Percentiles rank a stretch among this genome's conserved stretches.
These are phyloP conservation scores for Camellia japonica DNA, from an alignment of 148 eudicot genomes.

Conservation along the genomic window DNA sequence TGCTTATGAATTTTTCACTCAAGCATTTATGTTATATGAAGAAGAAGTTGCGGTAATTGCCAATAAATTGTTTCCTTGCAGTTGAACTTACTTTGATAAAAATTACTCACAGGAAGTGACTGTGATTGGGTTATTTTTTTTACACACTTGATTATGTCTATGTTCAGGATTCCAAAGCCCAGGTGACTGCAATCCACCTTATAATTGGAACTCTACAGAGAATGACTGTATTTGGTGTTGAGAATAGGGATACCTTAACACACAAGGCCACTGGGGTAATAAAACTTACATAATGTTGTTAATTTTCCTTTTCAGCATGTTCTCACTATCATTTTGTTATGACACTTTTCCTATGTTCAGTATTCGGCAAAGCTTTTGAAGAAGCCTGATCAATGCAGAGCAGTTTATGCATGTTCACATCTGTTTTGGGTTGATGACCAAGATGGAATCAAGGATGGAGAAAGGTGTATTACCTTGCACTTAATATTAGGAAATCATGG, in stretches of 20 bases:
- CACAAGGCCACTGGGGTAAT: conserved; percentile 99
- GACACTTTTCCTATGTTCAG: conserved; percentile 37
- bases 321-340: neutral
- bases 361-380: conserved; percentile 97
- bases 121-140: conserved; percentile 4
- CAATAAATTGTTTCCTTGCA: conserved; percentile 8
- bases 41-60: conserved; percentile 91
- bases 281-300: neutral
- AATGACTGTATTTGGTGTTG: conserved; percentile 89
- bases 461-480: conserved; percentile 49
- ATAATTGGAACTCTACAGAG: conserved; percentile 95
- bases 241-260: conserved; percentile 91
- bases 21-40: conserved; percentile 88
- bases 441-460: conserved; percentile 95
- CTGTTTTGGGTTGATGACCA: conserved; percentile 97
- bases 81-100: neutral
- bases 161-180: conserved; percentile 94
- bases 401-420: conserved; percentile 98
- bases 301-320: neutral
- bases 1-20: conserved; percentile 95
- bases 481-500: neutral
- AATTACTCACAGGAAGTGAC: neutral
- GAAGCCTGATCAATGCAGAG: conserved; percentile 99
- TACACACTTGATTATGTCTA: conserved; percentile 5
- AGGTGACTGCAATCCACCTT: conserved; percentile 96